Evolutionary conservation across 2,329 filamentous ascomycete species (phyloP), one percentile per base, ranked within the genome.

Genomic region (Aureobasidium lini): DNA sequence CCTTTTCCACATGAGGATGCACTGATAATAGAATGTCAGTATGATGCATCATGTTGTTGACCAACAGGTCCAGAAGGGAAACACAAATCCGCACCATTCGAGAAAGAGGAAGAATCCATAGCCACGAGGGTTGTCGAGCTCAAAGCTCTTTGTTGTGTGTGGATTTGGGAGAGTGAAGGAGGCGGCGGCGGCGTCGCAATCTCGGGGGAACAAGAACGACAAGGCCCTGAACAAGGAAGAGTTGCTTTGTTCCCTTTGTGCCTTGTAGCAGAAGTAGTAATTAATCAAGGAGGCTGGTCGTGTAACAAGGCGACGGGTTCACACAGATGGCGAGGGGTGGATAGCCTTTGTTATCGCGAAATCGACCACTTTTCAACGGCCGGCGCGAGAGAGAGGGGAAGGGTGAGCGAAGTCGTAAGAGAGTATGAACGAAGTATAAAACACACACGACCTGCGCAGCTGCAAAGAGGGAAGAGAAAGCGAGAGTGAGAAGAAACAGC

Each of bases 1-100:
- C 62, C 37, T 60, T 61, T 36, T 68, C 66, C 1, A 58, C 54
- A 34, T 49, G 54, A 23, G 54, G 54, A 37, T 58, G 54, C 44
- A 49, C 54, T 58, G 54, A 39, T 32, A 32, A n/a, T 16, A 49
- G 6, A 48, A 42, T 11, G 54, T 58, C 18, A 58, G 54, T 58
- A 49, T 28, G 11, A 2, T 36, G 52, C 52, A 56, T 56, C 42
- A 34, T 58, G 43, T 49, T 28, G 44, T 23, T 23, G 23, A 32
- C 5, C 18, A 23, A 57, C 2, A 2, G 11, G 39, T 28, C n/a
- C 40, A 28, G 53, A 31, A 47, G 42, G 18, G 18, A 13, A 23
- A 23, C 23, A 52, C 2, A 29, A 28, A 42, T 46, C 6, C 54
- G 54, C 43, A 58, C 54, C 54, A 23, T 49, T 58, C 11, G 54